phyloP scores from a whole-genome alignment of 2,329 filamentous ascomycete genomes.

The Ilyonectria destructans region DNA sequence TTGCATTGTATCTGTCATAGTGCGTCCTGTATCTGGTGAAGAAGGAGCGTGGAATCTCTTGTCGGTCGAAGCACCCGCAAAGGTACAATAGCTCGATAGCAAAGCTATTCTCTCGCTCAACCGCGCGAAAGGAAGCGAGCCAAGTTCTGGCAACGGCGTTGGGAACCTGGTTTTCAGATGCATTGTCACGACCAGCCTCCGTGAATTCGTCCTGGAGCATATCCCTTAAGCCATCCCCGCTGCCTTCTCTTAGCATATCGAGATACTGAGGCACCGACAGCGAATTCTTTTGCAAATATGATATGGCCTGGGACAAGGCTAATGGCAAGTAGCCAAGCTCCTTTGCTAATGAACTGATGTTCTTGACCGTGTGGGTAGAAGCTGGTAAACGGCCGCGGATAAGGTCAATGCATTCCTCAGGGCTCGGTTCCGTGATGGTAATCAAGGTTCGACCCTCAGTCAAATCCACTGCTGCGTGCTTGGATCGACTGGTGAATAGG shows the following conservation, averaged over 20 bases:
- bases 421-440: background rate
- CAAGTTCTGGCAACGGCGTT: slow-evolving; percentile 13
- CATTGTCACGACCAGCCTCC: background rate
- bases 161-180: background rate
- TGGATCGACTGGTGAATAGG: slow-evolving; percentile 6
- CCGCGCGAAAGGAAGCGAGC: background rate
- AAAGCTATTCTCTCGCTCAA: slow-evolving; percentile 3
- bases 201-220: slow-evolving; percentile 1
- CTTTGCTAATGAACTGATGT: background rate
- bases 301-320: slow-evolving; percentile 6
- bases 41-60: slow-evolving; percentile 7
- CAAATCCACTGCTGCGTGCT: background rate
- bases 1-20: background rate
- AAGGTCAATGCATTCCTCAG: slow-evolving; percentile 2
- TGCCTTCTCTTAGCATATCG: background rate
- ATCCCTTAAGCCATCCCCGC: background rate
- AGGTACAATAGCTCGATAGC: slow-evolving; percentile 5
- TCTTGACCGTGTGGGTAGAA: background rate
- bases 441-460: background rate
- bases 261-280: slow-evolving; percentile 5
- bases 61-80: slow-evolving; percentile 5
- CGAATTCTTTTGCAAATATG: slow-evolving; percentile 1
- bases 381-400: background rate
- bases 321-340: slow-evolving; percentile 2
- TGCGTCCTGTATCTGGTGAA: background rate